Percentiles rank a stretch among this genome's conserved stretches.
phyloP scores from a whole-genome alignment of 2,329 filamentous ascomycete species.

The Amauroascus verrucosus region DNA sequence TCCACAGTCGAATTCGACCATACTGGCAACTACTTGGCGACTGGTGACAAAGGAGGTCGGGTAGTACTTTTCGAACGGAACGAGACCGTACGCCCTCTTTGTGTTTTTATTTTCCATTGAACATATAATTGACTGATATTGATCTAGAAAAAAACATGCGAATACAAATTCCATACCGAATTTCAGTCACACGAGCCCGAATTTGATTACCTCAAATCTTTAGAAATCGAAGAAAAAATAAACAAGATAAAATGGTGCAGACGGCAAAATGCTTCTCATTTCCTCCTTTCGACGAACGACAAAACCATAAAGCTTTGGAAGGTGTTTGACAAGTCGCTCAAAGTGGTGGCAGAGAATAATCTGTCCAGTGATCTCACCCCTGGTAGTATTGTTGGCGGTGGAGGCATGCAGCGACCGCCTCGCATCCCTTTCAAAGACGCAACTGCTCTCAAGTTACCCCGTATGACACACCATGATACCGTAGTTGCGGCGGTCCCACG shows the following conservation, averaged over 20 bases:
- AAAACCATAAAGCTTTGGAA: conserved; percentile 99
- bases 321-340: conserved; percentile 97
- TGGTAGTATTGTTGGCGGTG: conserved; percentile 58
- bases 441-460: conserved; percentile 79
- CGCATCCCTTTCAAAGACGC: conserved; percentile 68
- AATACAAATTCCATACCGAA: conserved; percentile 99
- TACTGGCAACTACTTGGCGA: conserved; percentile 44
- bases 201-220: conserved; percentile 97
- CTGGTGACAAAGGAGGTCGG: conserved; percentile 43
- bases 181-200: conserved; percentile 99
- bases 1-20: conserved; percentile 45
- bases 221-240: conserved; percentile 99
- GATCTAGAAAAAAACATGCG: conserved; percentile 95
- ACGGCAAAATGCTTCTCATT: conserved; percentile 96
- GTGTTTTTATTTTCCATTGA: not conserved
- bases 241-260: conserved; percentile 99
- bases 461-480: conserved; percentile 95
- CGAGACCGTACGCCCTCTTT: conserved; percentile 62
- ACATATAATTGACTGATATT: not conserved
- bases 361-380: conserved; percentile 89
- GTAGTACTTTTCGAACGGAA: conserved; percentile 58
- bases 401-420: conserved; percentile 63
- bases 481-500: conserved; percentile 93
- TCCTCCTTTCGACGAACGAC: conserved; percentile 95
- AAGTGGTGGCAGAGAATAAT: conserved; percentile 98